Base-by-base conservation (phyloP, 2,329 filamentous ascomycete species). In the Colletotrichum sp. region DNA sequence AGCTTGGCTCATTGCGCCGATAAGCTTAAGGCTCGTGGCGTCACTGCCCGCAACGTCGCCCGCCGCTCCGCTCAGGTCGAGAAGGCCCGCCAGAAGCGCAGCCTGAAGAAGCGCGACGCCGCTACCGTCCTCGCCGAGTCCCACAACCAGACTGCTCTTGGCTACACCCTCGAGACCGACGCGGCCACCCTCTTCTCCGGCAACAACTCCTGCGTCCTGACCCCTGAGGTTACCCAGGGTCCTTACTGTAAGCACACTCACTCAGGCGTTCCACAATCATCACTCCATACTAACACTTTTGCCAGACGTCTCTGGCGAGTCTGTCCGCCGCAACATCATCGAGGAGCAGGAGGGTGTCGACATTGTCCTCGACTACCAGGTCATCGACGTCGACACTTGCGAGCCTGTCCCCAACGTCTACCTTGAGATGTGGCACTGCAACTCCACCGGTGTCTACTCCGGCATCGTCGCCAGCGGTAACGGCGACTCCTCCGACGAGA, bases 1-100 rank as follows among this genome's bases (percentile, higher is more conserved):
- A 86, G 86, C 21, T 83, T 91, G 9, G 81, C 80, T 68, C 87
- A 90, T 78, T 91, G 89, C 77, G 81, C 87, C 14, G 79, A 83
- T 1, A 85, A 87, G 79, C 84, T 91, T 60, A 85, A 84, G 77
- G 85, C 86, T 24, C 86, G 88, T 7, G 89, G 89, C 16, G 77
- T 87, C n/a, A 84, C 86, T 68, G 80, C 81, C 57, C 83, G 84
- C 73, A 89, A 87, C 75, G 79, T 87, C 64, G 84, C 83, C 28
- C 89, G 89, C 67, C 88, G 89, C 28, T 78, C 84, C 14, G 83
- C 82, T 3, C 78, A 84, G 6, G 82, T 89, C 18, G 79, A 87
- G 61, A 82, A 86, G 57, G 84, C 88, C 21, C 85, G 88, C 21
- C 79, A 80, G 63, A 87, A 85, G 78, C 84, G 85, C 57, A 76